phyloP scores from a whole-genome alignment of 805 yeast genomes.

The Teunomyces funiuensis region DNA sequence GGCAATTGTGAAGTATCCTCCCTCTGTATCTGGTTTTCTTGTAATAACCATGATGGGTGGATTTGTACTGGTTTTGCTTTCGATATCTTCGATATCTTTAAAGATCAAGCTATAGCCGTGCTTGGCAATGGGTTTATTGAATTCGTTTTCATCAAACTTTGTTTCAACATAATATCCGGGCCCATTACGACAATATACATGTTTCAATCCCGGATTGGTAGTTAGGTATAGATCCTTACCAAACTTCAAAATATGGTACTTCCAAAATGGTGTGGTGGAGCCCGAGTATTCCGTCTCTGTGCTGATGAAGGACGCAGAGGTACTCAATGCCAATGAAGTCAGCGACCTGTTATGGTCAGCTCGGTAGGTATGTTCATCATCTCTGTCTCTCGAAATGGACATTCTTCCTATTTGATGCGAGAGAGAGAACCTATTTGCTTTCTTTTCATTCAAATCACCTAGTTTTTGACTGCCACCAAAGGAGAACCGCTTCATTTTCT shows the following conservation, averaged over 20 bases:
- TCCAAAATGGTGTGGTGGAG: constrained; percentile 47
- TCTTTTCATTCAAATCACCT: neutral
- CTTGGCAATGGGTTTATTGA: constrained; percentile 9
- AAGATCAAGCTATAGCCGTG: constrained; percentile 28
- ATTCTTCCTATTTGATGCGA: neutral
- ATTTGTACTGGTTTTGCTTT: constrained; percentile 9
- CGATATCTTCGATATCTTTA: constrained; percentile 21
- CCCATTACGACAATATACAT: constrained; percentile 56
- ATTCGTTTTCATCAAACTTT: constrained; percentile 18
- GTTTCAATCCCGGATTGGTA: constrained; percentile 65
- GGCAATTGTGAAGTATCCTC: constrained; percentile 28
- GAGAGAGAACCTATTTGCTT: neutral
- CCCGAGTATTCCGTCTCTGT: constrained; percentile 9
- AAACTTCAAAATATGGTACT: constrained; percentile 58
- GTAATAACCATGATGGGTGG: constrained; percentile 30
- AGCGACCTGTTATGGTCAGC: constrained; percentile 6
- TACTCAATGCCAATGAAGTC: constrained; percentile 4
- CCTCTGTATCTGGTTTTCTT: constrained; percentile 25
- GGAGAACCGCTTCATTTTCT: constrained; percentile 12
- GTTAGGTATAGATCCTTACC: constrained; percentile 60
- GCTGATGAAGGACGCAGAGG: constrained; percentile 8
- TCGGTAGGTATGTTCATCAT: neutral
- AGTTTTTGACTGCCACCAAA: constrained; percentile 3
- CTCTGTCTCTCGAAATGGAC: neutral
- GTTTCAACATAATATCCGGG: constrained; percentile 61